These are phyloP conservation scores for Cryptococcus depauperatus DNA, from an alignment of 1,284 basidiomycete species.

Conservation along the genomic window DNA sequence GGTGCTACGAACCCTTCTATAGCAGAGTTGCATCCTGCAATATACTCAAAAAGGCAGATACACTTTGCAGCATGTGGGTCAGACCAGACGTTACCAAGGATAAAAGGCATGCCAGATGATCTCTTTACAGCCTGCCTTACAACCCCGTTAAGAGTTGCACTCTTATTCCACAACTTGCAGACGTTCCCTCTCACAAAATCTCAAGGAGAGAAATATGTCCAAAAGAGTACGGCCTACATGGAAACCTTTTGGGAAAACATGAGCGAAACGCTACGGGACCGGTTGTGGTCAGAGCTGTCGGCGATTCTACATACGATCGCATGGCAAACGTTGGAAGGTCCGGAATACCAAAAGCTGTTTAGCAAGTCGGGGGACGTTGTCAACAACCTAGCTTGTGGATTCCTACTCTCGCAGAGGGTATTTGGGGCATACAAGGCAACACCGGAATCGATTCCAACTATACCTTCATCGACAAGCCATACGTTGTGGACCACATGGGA, in stretches of 20 bases:
- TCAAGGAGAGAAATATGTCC: constrained; percentile 8
- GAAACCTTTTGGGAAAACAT: constrained; percentile 21
- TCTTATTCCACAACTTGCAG: constrained; percentile 30
- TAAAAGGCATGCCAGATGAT: constrained; percentile 31
- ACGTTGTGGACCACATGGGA: constrained; percentile 34
- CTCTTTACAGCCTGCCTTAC: constrained; percentile 32
- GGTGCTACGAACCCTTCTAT: constrained; percentile 21
- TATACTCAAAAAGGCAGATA: constrained; percentile 29
- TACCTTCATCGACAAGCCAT: constrained; percentile 23
- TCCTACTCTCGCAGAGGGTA: constrained; percentile 30
- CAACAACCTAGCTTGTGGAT: constrained; percentile 24
- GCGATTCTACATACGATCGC: constrained; percentile 34
- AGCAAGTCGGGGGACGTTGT: constrained; percentile 23
- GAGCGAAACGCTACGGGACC: constrained; percentile 16
- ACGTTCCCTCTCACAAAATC: constrained; percentile 26
- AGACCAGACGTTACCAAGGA: constrained; percentile 19
- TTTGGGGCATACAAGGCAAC: constrained; percentile 19
- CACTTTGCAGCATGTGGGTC: constrained; percentile 35
- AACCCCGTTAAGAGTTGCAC: constrained; percentile 24
- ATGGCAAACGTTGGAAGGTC: constrained; percentile 25
- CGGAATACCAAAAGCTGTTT: constrained; percentile 28
- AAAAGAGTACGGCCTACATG: constrained; percentile 20
- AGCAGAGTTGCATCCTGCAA: constrained; percentile 22
- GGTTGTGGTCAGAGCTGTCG: constrained; percentile 25
- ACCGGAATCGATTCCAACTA: constrained; percentile 28